Conservation (phyloP, 1,284 basidiomycete genomes). For the Waitea zeae region DNA sequence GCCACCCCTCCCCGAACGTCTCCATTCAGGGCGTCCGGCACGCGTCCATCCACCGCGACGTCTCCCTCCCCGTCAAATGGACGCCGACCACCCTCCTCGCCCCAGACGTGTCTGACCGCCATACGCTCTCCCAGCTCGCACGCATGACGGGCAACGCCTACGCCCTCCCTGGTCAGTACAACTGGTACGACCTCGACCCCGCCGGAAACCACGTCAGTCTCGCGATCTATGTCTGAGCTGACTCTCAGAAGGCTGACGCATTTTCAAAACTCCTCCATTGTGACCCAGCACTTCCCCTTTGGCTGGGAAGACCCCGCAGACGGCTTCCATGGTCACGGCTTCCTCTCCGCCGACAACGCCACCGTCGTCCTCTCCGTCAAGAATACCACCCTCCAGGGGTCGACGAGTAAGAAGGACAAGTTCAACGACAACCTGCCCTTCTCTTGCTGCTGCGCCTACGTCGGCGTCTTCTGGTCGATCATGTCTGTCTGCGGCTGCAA, state of each 20-base stretch:
- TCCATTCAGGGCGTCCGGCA: slow-evolving; percentile 32
- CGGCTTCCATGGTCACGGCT: slow-evolving; percentile 88
- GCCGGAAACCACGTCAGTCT: slow-evolving; percentile 63
- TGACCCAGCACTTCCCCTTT: slow-evolving; percentile 64
- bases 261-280: no score
- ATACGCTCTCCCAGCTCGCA: slow-evolving; percentile 73
- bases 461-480: slow-evolving; percentile 74
- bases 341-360: slow-evolving; percentile 60
- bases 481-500: slow-evolving; percentile 87
- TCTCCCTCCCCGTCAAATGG: slow-evolving; percentile 43
- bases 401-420: slow-evolving; percentile 86
- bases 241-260: not conserved
- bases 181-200: slow-evolving; percentile 73
- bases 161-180: slow-evolving; percentile 41
- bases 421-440: slow-evolving; percentile 94
- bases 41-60: slow-evolving; percentile 25
- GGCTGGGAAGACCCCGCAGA: slow-evolving; percentile 76
- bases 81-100: slow-evolving; percentile 30
- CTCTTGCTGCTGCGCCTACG: slow-evolving; percentile 93
- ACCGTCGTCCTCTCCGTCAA: slow-evolving; percentile 89
- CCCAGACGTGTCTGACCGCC: slow-evolving; percentile 64
- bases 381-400: slow-evolving; percentile 73
- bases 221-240: slow-evolving; percentile 1
- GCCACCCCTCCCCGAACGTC: slow-evolving; percentile 35
- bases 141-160: slow-evolving; percentile 92